Evolutionary conservation across 2,329 filamentous ascomycete species (phyloP), one percentile per base, ranked within the genome.

Genomic region (Aulographum hederae): DNA sequence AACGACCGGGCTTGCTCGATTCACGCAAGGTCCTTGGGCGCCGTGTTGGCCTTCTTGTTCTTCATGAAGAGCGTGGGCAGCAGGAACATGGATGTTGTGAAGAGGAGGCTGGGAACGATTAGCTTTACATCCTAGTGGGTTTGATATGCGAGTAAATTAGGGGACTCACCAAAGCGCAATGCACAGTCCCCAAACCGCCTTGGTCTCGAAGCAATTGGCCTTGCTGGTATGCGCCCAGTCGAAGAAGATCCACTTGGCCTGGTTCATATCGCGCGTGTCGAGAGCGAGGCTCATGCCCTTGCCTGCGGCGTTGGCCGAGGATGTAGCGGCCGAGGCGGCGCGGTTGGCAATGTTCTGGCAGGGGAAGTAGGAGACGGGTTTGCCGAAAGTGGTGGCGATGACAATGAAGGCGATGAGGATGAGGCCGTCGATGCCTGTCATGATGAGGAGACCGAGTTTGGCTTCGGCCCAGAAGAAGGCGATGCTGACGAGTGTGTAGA

Each of bases 171-270:
- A 82, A 31, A 91, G 65, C 4, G 73, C 73, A 52, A 93, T 85
- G 50, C 72, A 69, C 37, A 93, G 55, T 1, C 82, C 84, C 85
- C 84, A 93, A 41, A 89, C 69, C 12, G 78, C 70, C 64, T 92
- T 91, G 51, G 84, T 73, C 60, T 89, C 73, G 46, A 74, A 72
- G 58, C 85, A 94, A 34, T 78, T 78, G 13, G 66, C 46, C 47
- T 62, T 66, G 10, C 61, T 70, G 6, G 65, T 61, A n/a, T 67
- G 67, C 28, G 69, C 67, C 21, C 8, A n/a, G 21, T 25, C n/a
- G 27, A 28, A 28, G 27, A n/a, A n/a, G 10, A 13, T 13, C 66
- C 67, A 74, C n/a, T n/a, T n/a, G n/a, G n/a, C n/a, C 34, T 58
- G 52, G 11, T 46, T 45, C 37, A 71, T 58, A 14, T 59, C 55